A percentile compares a stretch with the other conserved stretches of the same genome.
phyloP scores from a whole-genome alignment of 495 filamentous ascomycete species.

The Cenococcum geophilum region DNA sequence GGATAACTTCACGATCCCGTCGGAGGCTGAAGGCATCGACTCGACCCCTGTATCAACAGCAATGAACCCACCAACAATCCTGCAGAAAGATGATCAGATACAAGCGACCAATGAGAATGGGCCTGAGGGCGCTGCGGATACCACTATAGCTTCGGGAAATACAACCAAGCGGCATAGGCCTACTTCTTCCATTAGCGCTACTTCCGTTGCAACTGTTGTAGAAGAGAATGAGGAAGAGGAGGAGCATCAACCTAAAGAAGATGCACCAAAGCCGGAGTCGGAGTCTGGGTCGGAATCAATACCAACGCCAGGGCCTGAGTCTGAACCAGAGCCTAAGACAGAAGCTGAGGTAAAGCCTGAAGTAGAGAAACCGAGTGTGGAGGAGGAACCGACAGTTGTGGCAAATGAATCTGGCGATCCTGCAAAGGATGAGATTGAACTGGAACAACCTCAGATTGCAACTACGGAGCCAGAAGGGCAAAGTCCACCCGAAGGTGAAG shows the following conservation, averaged over 20 bases:
- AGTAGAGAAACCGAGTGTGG: background rate
- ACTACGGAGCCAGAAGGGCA: slow-evolving; percentile 8
- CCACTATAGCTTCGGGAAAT: slow-evolving; percentile 15
- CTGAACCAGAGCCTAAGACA: background rate
- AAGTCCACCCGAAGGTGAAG: background rate
- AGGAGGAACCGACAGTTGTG: background rate
- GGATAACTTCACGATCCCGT: slow-evolving; percentile 91
- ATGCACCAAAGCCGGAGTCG: slow-evolving; percentile 1
- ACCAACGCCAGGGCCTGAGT: slow-evolving; percentile 1
- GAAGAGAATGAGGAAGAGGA: slow-evolving; percentile 34
- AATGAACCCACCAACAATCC: slow-evolving; percentile 6
- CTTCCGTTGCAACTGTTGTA: slow-evolving; percentile 26
- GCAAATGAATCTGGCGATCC: slow-evolving; percentile 1
- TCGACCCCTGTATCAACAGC: slow-evolving; percentile 2
- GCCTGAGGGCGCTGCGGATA: slow-evolving; percentile 14
- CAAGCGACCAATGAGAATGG: slow-evolving; percentile 9
- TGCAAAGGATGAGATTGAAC: background rate
- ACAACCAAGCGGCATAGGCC: slow-evolving; percentile 29
- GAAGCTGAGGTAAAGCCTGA: background rate
- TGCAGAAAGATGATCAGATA: slow-evolving; percentile 11
- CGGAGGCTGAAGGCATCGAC: slow-evolving; percentile 75
- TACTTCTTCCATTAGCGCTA: slow-evolving; percentile 26
- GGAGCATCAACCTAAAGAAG: slow-evolving; percentile 5
- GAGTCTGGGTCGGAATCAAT: background rate
- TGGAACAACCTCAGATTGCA: background rate